phyloP scores from a whole-genome alignment of 805 yeast species.

The Spathaspora girioi region DNA sequence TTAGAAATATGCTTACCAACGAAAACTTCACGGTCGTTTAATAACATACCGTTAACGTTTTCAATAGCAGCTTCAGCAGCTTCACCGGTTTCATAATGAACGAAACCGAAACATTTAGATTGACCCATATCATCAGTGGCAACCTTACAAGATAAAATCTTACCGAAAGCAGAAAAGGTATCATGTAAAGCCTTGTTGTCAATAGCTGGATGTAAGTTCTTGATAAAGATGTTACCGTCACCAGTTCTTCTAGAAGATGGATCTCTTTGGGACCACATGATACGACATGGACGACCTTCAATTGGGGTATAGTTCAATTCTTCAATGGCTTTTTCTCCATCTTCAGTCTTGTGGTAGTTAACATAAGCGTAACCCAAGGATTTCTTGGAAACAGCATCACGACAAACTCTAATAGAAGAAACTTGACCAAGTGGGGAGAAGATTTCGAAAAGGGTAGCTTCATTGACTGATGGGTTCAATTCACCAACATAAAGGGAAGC shows the following conservation, averaged over 20 bases:
- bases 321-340: constrained; percentile 92
- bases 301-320: constrained; percentile 91
- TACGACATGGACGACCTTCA: constrained; percentile 96
- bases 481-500: constrained; percentile 98
- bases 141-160: constrained; percentile 92
- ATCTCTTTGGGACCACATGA: constrained; percentile 99
- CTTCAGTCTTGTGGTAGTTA: constrained; percentile 84
- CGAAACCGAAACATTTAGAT: constrained; percentile 96
- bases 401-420: constrained; percentile 95
- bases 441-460: constrained; percentile 90
- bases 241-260: constrained; percentile 93
- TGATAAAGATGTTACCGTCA: constrained; percentile 94
- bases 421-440: constrained; percentile 95
- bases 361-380: constrained; percentile 98
- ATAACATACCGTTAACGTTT: constrained; percentile 96
- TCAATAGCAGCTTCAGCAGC: constrained; percentile 94
- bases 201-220: constrained; percentile 96
- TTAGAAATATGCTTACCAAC: constrained; percentile 93
- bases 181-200: constrained; percentile 99
- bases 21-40: constrained; percentile 92
- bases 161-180: constrained; percentile 95
- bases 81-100: constrained; percentile 90
- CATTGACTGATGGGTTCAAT: constrained; percentile 87
- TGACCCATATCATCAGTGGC: constrained; percentile 90
- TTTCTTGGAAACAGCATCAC: constrained; percentile 95